Evolutionary conservation across 805 yeast species (phyloP), one percentile per base, ranked within the genome.

Genomic region (Ogataea chonburiensis): DNA sequence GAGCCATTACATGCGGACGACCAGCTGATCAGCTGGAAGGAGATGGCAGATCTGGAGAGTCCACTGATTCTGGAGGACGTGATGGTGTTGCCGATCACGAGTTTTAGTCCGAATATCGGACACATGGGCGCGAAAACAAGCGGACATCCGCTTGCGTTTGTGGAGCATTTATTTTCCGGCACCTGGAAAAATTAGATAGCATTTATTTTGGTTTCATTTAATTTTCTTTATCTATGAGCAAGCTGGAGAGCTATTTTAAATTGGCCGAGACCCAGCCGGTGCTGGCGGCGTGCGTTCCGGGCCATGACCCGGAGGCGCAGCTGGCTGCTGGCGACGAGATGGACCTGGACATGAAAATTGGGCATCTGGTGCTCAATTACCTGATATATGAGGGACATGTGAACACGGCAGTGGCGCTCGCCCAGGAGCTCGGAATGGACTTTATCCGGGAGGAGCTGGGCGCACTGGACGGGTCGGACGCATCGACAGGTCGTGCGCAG

Each of bases 371-470:
- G 9, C 67, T 86, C 55, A 80, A 84, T 62, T 86, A 83, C 58
- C 72, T 87, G 43, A 75, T 87, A 10, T 75, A 77, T 34, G 89
- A 86, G 61, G 94, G 93, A 0, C 81, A 83, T 54, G 79, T 79
- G 41, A 71, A 77, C 10, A 79, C 94, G 0, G 83, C 86, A 2
- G 40, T 63, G 10, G 68, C 70, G 28, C 77, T 85, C 63, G 73
- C 86, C 3, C 63, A 65, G 36, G 93, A 84, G 46, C 58, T 75
- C 4, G 68, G 70, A 15, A 51, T 70, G 3, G 56, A 53, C 7
- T 44, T 46, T 21, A 41, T 45, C 5, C 34, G 29, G 24, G 49
- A 45, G 22, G 60, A 62, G 39, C 61, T 68, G 46, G 46, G 44
- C 7, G 17, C 18, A 2, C 37, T 22, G n/a, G 20, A 25, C 9